Conservation (phyloP, 1,139 yeast genomes). For the Suhomyces guaymorum region DNA sequence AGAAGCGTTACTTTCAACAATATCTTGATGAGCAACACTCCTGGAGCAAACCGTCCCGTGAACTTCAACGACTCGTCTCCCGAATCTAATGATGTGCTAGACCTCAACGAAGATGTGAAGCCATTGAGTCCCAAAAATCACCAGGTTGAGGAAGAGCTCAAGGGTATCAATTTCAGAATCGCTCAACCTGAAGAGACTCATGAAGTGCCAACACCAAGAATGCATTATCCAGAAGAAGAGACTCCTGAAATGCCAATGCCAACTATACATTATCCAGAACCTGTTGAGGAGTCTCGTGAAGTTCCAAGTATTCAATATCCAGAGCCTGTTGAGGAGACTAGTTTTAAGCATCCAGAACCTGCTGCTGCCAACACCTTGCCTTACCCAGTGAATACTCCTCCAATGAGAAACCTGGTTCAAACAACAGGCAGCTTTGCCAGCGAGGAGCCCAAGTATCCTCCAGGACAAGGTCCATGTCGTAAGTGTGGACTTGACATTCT, state of each 20-base stretch:
- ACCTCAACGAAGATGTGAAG: conserved; percentile 15
- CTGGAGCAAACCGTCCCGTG: conserved; percentile 8
- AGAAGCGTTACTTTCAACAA: conserved; percentile 10
- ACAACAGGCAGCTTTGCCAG: conserved; percentile 1
- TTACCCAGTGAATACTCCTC: conserved; percentile 10
- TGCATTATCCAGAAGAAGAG: no score
- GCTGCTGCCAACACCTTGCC: conserved; percentile 5
- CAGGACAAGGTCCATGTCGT: conserved; percentile 78
- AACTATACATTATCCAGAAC: no score
- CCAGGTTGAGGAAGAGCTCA: conserved; percentile 32
- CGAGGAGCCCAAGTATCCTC: conserved; percentile 33
- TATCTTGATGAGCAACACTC: conserved; percentile 4
- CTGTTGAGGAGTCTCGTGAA: no score
- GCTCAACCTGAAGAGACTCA: conserved; percentile 1
- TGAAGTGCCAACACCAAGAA: no score
- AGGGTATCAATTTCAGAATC: conserved; percentile 27
- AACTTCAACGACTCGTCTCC: conserved; percentile 12
- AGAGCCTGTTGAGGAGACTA: no score
- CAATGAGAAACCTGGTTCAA: conserved; percentile 2
- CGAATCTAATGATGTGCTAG: conserved; percentile 5
- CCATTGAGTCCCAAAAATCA: conserved; percentile 39
- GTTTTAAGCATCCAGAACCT: neutral
- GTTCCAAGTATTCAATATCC: no score
- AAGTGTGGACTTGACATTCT: conserved; percentile 52
- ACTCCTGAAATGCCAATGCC: no score